These are phyloP conservation scores for Fusarium pilosicola DNA, from an alignment of 2,329 filamentous ascomycete genomes.

Conservation along the genomic window DNA sequence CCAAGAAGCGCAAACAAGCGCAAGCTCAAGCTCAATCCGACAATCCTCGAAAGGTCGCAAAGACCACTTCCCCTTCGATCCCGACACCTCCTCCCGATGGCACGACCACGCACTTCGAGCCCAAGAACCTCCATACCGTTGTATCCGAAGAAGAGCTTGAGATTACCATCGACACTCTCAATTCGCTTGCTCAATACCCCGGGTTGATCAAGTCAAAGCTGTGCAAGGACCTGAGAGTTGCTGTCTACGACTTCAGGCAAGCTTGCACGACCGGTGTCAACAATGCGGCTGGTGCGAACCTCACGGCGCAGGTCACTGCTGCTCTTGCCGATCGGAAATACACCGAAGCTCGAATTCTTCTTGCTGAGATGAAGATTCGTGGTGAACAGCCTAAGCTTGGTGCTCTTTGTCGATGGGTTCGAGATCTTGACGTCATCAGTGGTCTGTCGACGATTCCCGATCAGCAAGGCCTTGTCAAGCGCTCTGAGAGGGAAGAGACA, in stretches of 20 bases:
- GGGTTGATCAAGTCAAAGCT: constrained; percentile 73
- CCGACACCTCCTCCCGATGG: constrained; percentile 52
- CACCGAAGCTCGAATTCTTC: constrained; percentile 70
- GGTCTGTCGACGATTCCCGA: constrained; percentile 68
- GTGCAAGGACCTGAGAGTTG: constrained; percentile 72
- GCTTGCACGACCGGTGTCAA: constrained; percentile 74
- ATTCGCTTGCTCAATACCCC: constrained; percentile 67
- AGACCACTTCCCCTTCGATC: constrained; percentile 44
- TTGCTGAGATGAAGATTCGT: constrained; percentile 77
- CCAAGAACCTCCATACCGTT: constrained; percentile 63
- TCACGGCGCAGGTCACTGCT: constrained; percentile 73
- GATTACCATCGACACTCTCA: constrained; percentile 72
- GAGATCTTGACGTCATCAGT: constrained; percentile 75
- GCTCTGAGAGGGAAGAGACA: constrained; percentile 61
- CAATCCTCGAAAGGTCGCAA: constrained; percentile 51
- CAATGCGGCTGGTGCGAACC: constrained; percentile 68
- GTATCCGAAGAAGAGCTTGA: constrained; percentile 74
- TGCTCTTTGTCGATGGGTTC: constrained; percentile 76
- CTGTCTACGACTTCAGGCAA: constrained; percentile 75
- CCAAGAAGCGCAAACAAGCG: constrained; percentile 57
- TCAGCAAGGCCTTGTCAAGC: constrained; percentile 50
- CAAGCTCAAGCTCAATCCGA: constrained; percentile 49
- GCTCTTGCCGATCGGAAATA: constrained; percentile 74
- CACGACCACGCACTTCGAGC: constrained; percentile 49
- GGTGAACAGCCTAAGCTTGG: constrained; percentile 73